Percentiles rank a stretch among this genome's conserved stretches.
phyloP scores from a whole-genome alignment of 2,329 filamentous ascomycete species.

The Ascochyta fabae region DNA sequence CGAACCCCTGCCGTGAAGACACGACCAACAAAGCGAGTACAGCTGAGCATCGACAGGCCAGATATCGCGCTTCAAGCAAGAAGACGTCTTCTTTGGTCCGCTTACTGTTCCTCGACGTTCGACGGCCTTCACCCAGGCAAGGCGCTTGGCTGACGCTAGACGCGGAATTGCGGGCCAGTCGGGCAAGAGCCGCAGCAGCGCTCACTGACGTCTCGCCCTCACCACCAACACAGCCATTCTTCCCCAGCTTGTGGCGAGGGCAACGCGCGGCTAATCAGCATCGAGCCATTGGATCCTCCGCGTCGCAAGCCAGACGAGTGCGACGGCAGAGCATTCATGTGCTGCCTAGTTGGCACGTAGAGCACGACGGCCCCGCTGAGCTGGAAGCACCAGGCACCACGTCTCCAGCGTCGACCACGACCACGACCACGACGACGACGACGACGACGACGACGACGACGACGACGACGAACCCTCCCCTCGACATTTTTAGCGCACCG shows the following conservation, averaged over 20 bases:
- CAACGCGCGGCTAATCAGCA: conserved; percentile 21
- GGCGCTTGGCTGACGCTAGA: conserved; percentile 14
- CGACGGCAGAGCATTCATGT: conserved; percentile 33
- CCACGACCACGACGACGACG: background rate
- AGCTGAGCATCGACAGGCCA: background rate
- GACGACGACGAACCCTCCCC: conserved; percentile 4
- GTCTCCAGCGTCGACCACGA: conserved; percentile 6
- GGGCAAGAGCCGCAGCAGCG: conserved; percentile 31
- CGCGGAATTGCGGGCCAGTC: conserved; percentile 20
- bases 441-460: background rate
- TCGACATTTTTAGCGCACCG: conserved; percentile 21
- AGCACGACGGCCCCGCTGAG: conserved; percentile 36
- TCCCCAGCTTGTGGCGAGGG: conserved; percentile 25
- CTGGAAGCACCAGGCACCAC: conserved; percentile 26
- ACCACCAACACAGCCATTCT: conserved; percentile 25
- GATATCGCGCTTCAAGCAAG: background rate
- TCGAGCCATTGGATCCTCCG: conserved; percentile 9
- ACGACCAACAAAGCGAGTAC: background rate
- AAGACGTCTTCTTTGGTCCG: background rate
- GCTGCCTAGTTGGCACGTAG: conserved; percentile 34
- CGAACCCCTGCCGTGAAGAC: background rate
- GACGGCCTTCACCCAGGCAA: background rate
- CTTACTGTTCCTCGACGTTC: background rate
- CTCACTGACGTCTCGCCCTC: conserved; percentile 32
- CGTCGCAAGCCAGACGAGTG: conserved; percentile 13